phyloP scores from a whole-genome alignment of 2,329 filamentous ascomycete genomes.

The Sporothrix pseudoabietina region DNA sequence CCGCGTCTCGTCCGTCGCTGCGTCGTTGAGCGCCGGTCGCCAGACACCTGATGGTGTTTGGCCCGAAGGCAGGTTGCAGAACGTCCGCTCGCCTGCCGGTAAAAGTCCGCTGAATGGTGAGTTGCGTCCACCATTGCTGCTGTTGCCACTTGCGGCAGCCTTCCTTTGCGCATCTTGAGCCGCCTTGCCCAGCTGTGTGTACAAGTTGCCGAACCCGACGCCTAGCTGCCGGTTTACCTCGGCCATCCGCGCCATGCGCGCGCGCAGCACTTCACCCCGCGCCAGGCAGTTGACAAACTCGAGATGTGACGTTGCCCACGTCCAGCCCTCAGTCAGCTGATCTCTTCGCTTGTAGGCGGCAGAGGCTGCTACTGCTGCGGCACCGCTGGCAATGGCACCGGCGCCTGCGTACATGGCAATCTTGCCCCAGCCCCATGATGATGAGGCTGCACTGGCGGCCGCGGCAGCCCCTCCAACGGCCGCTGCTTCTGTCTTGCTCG shows the following conservation, averaged over 20 bases:
- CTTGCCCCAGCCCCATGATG: conserved; percentile 77
- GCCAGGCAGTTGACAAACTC: conserved; percentile 91
- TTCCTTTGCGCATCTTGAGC: conserved; percentile 19
- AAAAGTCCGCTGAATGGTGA: conserved; percentile 53
- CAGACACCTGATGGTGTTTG: conserved; percentile 55
- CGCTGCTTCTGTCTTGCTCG: neutral
- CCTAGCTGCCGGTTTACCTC: conserved; percentile 64
- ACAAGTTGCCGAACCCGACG: conserved; percentile 82
- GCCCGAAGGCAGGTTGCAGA: conserved; percentile 74
- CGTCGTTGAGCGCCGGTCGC: conserved; percentile 75
- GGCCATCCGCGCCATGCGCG: conserved; percentile 70
- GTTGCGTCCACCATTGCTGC: conserved; percentile 48
- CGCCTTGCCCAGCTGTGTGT: conserved; percentile 76
- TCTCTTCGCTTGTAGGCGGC: conserved; percentile 86
- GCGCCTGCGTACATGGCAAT: conserved; percentile 85
- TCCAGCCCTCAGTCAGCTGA: conserved; percentile 72
- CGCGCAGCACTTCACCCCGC: conserved; percentile 77
- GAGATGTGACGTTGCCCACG: conserved; percentile 86
- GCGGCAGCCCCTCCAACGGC: conserved; percentile 32
- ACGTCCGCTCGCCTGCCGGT: conserved; percentile 74
- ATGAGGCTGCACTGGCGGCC: neutral
- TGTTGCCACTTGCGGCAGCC: conserved; percentile 46
- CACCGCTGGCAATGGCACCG: conserved; percentile 56
- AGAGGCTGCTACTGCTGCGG: conserved; percentile 78
- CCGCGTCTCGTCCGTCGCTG: conserved; percentile 72